Percentiles rank a stretch among this genome's conserved stretches.
Conservation (phyloP, 257 asterid genomes). For the Cruciata laevipes region DNA sequence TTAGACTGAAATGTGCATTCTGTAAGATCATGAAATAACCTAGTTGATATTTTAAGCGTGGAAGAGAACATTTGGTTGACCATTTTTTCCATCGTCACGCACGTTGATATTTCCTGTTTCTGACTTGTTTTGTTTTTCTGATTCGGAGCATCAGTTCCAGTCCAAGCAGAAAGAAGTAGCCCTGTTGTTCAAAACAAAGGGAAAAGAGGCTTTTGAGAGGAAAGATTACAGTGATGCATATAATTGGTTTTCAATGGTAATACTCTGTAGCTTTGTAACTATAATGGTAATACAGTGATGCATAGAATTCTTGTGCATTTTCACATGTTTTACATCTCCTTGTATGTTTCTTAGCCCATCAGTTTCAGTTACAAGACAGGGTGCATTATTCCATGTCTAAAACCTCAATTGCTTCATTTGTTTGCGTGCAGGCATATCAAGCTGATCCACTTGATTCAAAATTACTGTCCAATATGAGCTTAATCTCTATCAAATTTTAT, state of each 20-base stretch:
- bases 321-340: not conserved
- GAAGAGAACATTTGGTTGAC: not conserved
- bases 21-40: too few relatives aligned
- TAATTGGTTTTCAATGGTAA: slow-evolving; percentile 25
- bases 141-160: slow-evolving; percentile 16
- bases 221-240: slow-evolving; percentile 18
- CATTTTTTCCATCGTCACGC: not conserved
- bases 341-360: too few relatives aligned
- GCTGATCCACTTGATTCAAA: slow-evolving; percentile 13
- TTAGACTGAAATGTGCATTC: too few relatives aligned
- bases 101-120: not conserved
- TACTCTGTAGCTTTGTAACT: not conserved
- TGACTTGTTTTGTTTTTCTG: too few relatives aligned
- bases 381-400: too few relatives aligned
- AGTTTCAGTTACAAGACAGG: too few relatives aligned
- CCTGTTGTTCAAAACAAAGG: not conserved
- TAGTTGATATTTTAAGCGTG: not conserved
- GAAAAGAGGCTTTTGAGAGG: slow-evolving; percentile 5
- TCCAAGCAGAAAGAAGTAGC: not conserved
- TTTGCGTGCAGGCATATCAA: not conserved
- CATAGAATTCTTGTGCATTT: not conserved
- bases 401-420: not conserved
- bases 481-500: not conserved
- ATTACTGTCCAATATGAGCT: slow-evolving; percentile 6
- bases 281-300: too few relatives aligned